phyloP scores from a whole-genome alignment of 2,329 filamentous ascomycete genomes.

The Curvularia eragrostidis region DNA sequence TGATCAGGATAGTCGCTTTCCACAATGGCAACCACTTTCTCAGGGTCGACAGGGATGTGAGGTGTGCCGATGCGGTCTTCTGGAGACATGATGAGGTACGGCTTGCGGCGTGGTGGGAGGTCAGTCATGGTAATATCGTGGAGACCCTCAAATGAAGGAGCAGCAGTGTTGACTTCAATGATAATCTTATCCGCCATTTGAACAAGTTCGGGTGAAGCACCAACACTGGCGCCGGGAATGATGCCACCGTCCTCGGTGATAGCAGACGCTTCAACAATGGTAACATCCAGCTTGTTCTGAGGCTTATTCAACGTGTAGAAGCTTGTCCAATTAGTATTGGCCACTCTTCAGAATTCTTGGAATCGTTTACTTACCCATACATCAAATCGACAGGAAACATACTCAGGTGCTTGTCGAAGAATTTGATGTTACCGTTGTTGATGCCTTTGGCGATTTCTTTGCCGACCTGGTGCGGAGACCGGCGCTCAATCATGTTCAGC shows the following conservation, averaged over 20 bases:
- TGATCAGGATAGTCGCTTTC: slow-evolving; percentile 84
- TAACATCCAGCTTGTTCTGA: slow-evolving; percentile 78
- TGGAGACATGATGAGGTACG: slow-evolving; percentile 82
- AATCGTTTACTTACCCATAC: slow-evolving; percentile 61
- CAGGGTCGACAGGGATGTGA: slow-evolving; percentile 82
- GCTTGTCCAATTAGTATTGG: slow-evolving; percentile 50
- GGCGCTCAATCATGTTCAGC: slow-evolving; percentile 87
- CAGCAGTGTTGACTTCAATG: slow-evolving; percentile 88
- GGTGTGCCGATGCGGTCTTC: slow-evolving; percentile 86
- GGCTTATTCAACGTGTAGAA: slow-evolving; percentile 84
- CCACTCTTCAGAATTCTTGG: not conserved
- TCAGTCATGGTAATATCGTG: slow-evolving; percentile 94
- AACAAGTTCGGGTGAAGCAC: slow-evolving; percentile 82
- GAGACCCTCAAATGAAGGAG: slow-evolving; percentile 81
- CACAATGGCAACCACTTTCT: slow-evolving; percentile 83
- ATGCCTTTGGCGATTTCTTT: slow-evolving; percentile 91
- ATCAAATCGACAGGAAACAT: slow-evolving; percentile 91
- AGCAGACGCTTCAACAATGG: slow-evolving; percentile 82
- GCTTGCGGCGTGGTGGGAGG: slow-evolving; percentile 79
- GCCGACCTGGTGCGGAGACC: slow-evolving; percentile 86
- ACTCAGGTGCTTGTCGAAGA: slow-evolving; percentile 92
- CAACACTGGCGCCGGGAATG: slow-evolving; percentile 84
- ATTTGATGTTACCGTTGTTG: slow-evolving; percentile 86
- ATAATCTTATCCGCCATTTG: slow-evolving; percentile 95
- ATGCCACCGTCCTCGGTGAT: slow-evolving; percentile 91